Percentiles rank a stretch among this genome's conserved stretches.
Conservation (phyloP, 495 filamentous ascomycete genomes). For the Margaritispora aquatica region DNA sequence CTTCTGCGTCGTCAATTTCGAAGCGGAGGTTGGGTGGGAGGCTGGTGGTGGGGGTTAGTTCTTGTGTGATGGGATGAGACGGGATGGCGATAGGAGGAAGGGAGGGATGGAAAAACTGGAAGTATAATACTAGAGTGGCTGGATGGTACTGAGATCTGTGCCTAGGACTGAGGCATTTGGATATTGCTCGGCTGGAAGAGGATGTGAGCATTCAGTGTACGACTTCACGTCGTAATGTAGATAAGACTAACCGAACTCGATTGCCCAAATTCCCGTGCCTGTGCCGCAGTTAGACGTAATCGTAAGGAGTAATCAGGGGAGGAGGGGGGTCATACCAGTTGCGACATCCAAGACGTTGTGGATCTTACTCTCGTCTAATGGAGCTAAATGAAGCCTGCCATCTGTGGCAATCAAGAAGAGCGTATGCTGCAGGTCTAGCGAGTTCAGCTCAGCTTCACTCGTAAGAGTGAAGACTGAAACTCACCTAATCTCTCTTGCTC, state of each 20-base stretch:
- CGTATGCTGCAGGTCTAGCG: conserved; percentile 43
- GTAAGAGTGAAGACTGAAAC: background rate
- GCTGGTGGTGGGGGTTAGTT: background rate
- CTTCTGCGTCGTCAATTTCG: conserved; percentile 29
- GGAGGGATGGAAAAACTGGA: too few relatives aligned
- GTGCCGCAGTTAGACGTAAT: too few relatives aligned
- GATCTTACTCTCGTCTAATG: background rate
- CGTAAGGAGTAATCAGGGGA: too few relatives aligned
- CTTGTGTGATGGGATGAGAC: too few relatives aligned
- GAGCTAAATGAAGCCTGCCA: conserved; percentile 2
- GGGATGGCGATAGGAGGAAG: too few relatives aligned
- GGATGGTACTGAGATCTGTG: conserved; percentile 46
- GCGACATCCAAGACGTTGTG: conserved; percentile 16
- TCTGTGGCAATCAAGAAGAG: background rate
- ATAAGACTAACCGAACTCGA: conserved; percentile 38
- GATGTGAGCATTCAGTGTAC: background rate
- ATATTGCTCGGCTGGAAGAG: conserved; percentile 17
- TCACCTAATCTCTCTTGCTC: conserved; percentile 14
- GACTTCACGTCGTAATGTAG: background rate
- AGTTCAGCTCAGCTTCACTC: background rate
- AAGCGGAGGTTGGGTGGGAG: conserved; percentile 27
- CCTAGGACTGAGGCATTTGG: conserved; percentile 31
- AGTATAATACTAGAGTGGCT: conserved; percentile 34
- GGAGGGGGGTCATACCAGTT: conserved; percentile 14
- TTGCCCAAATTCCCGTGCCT: conserved; percentile 39